Conservation (phyloP, 2,329 filamentous ascomycete genomes). For the Diaporthe aspalathi region DNA sequence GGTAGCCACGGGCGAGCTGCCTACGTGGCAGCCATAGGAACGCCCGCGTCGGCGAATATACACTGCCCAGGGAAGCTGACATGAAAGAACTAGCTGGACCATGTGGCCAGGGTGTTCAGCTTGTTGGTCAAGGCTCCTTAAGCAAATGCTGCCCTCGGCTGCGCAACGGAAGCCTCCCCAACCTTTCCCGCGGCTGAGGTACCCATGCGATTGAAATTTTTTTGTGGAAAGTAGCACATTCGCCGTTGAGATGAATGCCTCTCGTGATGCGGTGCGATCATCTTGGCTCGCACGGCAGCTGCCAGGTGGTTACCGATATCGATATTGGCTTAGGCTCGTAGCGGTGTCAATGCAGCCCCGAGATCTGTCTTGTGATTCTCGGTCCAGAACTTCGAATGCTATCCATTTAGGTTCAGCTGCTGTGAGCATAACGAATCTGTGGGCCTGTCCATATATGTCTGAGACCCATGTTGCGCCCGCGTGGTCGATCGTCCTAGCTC, state of each 20-base stretch:
- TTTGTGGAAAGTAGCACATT: no score
- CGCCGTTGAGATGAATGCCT: background rate
- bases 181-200: no score
- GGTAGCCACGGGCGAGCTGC: background rate
- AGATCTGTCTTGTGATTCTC: background rate
- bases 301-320: background rate
- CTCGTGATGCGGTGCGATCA: background rate
- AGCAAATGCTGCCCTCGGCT: background rate
- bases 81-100: background rate
- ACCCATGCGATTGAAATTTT: no score
- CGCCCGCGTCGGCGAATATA: background rate
- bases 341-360: background rate
- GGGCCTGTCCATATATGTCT: background rate
- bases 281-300: background rate
- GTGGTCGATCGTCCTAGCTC: background rate
- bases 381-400: background rate
- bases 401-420: background rate
- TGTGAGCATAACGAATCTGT: background rate
- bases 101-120: background rate
- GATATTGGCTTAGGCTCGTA: background rate
- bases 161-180: no score
- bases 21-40: background rate
- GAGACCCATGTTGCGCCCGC: background rate
- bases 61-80: background rate
- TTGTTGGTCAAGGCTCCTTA: background rate